Evolutionary conservation across 2,329 filamentous ascomycete species (phyloP).

Genomic region (Nothophoma quercina): DNA sequence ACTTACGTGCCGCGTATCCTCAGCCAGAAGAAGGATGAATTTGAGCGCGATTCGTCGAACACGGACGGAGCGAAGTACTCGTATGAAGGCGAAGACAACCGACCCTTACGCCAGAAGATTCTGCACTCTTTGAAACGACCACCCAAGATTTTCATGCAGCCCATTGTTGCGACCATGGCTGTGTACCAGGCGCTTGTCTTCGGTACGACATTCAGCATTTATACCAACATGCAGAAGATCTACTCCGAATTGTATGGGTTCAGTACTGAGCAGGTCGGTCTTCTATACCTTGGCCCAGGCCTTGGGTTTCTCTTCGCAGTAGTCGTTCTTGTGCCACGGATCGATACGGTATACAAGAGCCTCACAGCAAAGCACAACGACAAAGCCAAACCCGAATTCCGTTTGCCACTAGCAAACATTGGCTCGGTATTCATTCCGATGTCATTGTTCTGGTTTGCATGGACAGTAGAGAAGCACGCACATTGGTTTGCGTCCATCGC

Average conservation of each 20-base stretch:
- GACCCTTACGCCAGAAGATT: constrained; percentile 49
- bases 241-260: constrained; percentile 55
- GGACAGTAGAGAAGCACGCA: constrained; percentile 52
- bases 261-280: constrained; percentile 55
- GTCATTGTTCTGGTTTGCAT: constrained; percentile 54
- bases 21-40: constrained; percentile 40
- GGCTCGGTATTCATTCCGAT: constrained; percentile 54
- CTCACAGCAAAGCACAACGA: constrained; percentile 52
- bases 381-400: constrained; percentile 53
- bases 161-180: constrained; percentile 57
- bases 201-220: constrained; percentile 58
- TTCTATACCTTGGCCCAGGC: constrained; percentile 56
- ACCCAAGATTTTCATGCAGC: constrained; percentile 54
- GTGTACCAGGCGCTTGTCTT: constrained; percentile 57
- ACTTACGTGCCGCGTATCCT: constrained; percentile 55
- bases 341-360: constrained; percentile 57
- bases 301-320: constrained; percentile 55
- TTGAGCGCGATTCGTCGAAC: constrained; percentile 39
- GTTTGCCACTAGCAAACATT: constrained; percentile 56
- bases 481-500: constrained; percentile 54
- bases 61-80: constrained; percentile 47
- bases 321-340: constrained; percentile 56
- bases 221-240: constrained; percentile 59
- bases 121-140: constrained; percentile 50
- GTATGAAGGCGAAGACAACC: constrained; percentile 53